These are phyloP conservation scores for Yamadazyma phyllophila DNA, from an alignment of 805 yeast genomes.

Conservation along the genomic window DNA sequence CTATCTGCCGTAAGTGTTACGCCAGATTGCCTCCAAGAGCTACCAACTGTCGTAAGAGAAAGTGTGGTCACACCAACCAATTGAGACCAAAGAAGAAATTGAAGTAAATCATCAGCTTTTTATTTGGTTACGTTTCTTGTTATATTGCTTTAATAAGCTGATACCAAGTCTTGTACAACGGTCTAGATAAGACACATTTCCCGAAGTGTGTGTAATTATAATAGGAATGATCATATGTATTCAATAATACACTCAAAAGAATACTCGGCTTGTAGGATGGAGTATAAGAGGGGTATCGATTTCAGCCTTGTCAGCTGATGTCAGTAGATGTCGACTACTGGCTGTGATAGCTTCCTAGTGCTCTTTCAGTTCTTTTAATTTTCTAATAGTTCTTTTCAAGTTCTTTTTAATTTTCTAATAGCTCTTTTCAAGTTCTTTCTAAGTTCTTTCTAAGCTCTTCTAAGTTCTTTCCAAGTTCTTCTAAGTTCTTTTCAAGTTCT, in stretches of 20 bases:
- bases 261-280: not conserved
- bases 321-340: no score
- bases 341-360: no score
- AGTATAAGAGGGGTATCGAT: no score
- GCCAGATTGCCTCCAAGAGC: conserved; percentile 99
- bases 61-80: conserved; percentile 99
- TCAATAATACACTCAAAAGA: conserved; percentile 5
- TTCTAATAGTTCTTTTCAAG: no score
- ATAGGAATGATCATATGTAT: conserved; percentile 9
- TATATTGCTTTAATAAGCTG: not conserved
- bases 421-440: no score
- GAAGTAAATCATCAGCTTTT: conserved; percentile 51
- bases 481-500: no score
- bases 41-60: conserved; percentile 99
- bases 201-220: conserved; percentile 5
- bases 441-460: no score
- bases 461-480: no score
- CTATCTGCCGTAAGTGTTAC: conserved; percentile 99
- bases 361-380: no score
- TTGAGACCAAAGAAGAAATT: conserved; percentile 99
- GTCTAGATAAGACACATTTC: conserved; percentile 1
- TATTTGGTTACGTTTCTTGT: not conserved
- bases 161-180: not conserved
- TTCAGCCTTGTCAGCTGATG: no score
- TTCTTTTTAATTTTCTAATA: no score